Base-by-base conservation (phyloP, 176 grass and related monocot genomes). In the Cenchrus fungigraminus region DNA sequence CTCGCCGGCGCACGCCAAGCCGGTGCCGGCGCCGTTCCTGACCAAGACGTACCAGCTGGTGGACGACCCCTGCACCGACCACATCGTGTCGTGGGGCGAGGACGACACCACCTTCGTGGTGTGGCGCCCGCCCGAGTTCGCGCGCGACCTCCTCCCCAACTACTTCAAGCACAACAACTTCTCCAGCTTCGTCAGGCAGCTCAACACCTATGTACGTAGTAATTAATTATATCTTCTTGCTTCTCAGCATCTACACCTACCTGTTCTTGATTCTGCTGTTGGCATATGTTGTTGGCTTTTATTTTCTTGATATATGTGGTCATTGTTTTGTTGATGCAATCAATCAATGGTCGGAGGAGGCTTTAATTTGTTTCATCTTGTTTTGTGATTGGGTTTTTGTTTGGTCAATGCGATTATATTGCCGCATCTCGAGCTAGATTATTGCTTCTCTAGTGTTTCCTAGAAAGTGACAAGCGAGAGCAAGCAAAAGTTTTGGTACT, bases 161-260 rank as follows among this genome's bases (percentile, higher is more conserved):
- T 99, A 94, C 94, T 99, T 99, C 93, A 99, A 99, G 86, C 97
- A 99, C 91, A 94, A 94, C 82, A 99, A 99, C 89, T 96, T 99
- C 90, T 96, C 97, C 16, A 99, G 97, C 82, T 99, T 99, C 88
- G 91, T 99, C 81, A 72, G 97, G 72, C 97, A 99, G 90, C 97
- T 99, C 65, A 99, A 99, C 91, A 99, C 97, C 88, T 99, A 99
- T 75, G 97, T 98, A 94, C n/a, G 19, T 40, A 2, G 19, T 40
- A 2, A 40, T 40, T 4, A 40, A 4, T 32, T 32, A 32, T 40
- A 0, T 40, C 2, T 40, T 40, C 37, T 40, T 40, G 37, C 37
- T 40, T 40, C 2, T 40, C 37, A 40, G 37, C 37, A 40, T 40
- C 37, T 40, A 40, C 37, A 40, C 37, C 37, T 40, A 22, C 22